Evolutionary conservation across 768 basidiomycete genomes (phyloP), one percentile per base, ranked within the genome.

Genomic region (Leccinum aurantiacum): DNA sequence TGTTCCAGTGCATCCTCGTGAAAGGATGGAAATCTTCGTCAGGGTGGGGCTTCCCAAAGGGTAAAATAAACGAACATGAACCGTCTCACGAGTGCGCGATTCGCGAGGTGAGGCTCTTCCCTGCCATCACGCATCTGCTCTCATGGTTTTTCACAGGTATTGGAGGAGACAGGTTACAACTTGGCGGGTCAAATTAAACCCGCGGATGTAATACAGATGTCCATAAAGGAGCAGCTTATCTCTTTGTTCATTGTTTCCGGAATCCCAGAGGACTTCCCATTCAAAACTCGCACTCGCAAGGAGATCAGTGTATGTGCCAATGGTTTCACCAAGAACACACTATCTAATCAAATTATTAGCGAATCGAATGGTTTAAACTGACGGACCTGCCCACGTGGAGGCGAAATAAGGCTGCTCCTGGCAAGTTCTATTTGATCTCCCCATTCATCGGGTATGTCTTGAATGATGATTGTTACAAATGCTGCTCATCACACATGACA

Each of bases 31-130:
- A 97, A 74, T 86, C 93, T 37, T 91, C 89, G 19, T 91, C 97
- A 2, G 93, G 94, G 7, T 99, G 97, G 97, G 90, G 93, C n/a
- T 99, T 98, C 75, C 97, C 97, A 7, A 92, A 96, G 72, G 97
- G 97, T n/a, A 99, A 99, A 77, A 98, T 98, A 74, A 99, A 99
- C 68, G 89, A 95, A 72, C 84, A 90, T 60, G 97, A 99, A 72
- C 85, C 89, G 8, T 84, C 88, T 58, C 82, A 83, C 53, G 82
- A 81, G 57, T 99, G 97, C 75, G 97, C 96, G 3, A 82, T 91
- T 56, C 87, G 97, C 73, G 97, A 99, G 79, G 96, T 95, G 62
- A 57, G 84, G 60, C 55, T 56, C 24, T 46, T 29, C 41, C n/a
- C 52, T 22, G 22, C 24, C 25, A 25, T 27, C 47, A 37, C 11